Conservation (phyloP, 352 stramenopile genomes). For the Phytophthora sp. region DNA sequence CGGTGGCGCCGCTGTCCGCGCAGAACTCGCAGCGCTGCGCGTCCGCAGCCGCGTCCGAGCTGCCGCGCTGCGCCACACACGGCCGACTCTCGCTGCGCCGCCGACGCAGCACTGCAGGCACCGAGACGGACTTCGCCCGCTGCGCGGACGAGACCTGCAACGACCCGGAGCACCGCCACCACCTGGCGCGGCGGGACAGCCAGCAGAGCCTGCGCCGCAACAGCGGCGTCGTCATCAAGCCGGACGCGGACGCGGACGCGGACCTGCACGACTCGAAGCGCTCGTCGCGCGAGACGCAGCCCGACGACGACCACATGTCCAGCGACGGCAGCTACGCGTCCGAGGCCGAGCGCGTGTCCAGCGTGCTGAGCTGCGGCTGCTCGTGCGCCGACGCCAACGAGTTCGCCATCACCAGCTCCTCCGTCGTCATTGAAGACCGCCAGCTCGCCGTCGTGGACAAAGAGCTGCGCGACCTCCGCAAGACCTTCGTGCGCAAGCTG, state of each 20-base stretch:
- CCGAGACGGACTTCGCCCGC: slow-evolving; percentile 22
- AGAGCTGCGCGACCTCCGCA: slow-evolving; percentile 66
- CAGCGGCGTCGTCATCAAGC: slow-evolving; percentile 22
- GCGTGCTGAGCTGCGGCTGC: slow-evolving; percentile 51
- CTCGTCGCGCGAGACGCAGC: slow-evolving; percentile 34
- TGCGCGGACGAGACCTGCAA: slow-evolving; percentile 24
- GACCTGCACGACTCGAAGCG: slow-evolving; percentile 39
- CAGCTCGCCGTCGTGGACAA: slow-evolving; percentile 74
- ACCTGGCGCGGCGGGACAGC: slow-evolving; percentile 13
- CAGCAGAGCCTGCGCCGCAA: slow-evolving; percentile 19
- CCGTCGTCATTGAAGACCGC: slow-evolving; percentile 64
- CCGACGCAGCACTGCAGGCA: slow-evolving; percentile 43
- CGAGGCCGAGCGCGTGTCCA: slow-evolving; percentile 44
- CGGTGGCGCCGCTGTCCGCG: slow-evolving; percentile 35
- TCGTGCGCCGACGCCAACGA: slow-evolving; percentile 48
- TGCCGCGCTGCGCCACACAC: slow-evolving; percentile 46
- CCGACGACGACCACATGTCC: slow-evolving; percentile 42
- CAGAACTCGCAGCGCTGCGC: slow-evolving; percentile 19
- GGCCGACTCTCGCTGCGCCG: slow-evolving; percentile 37
- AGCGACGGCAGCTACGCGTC: slow-evolving; percentile 45
- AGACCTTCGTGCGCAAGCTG: slow-evolving; percentile 66
- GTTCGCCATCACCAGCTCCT: slow-evolving; percentile 46
- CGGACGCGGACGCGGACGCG: slow-evolving; percentile 4
- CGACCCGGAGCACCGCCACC: slow-evolving; percentile 15
- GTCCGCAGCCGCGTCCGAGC: slow-evolving; percentile 21